phyloP scores from a whole-genome alignment of 192 early-diverging fungal genomes.

The Linnemannia schmuckeri region DNA sequence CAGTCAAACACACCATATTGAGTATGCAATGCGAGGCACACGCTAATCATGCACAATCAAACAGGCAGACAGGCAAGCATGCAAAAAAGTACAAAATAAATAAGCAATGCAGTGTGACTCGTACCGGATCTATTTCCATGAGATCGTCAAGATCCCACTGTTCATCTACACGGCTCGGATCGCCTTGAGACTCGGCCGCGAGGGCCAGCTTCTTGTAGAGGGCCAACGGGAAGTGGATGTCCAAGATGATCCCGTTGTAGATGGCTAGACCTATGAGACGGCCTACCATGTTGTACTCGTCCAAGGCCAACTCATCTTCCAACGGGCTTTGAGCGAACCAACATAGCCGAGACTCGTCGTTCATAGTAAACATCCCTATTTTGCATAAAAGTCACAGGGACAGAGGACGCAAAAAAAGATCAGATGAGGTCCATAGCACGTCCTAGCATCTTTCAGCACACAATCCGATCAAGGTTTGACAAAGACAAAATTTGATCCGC shows the following conservation, averaged over 20 bases:
- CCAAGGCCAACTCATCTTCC: conserved; percentile 64
- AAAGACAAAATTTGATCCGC: conserved; percentile 10
- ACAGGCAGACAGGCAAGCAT: neutral
- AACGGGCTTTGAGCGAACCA: conserved; percentile 83
- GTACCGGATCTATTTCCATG: conserved; percentile 78
- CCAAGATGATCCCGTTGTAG: conserved; percentile 92
- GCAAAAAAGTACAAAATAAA: conserved; percentile 1
- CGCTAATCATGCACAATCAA: neutral
- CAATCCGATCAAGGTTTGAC: neutral
- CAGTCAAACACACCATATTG: neutral
- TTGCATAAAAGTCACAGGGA: neutral
- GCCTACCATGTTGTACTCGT: conserved; percentile 91
- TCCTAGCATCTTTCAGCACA: neutral
- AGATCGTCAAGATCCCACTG: conserved; percentile 80
- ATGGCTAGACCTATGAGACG: conserved; percentile 92
- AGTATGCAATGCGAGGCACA: neutral
- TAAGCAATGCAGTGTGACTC: conserved; percentile 8
- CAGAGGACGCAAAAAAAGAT: neutral
- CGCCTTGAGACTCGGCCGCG: conserved; percentile 23
- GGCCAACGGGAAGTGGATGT: conserved; percentile 89
- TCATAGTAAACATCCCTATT: conserved; percentile 77
- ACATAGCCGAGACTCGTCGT: conserved; percentile 85
- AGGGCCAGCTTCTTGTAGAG: conserved; percentile 88
- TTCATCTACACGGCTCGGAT: conserved; percentile 59
- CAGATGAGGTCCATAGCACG: neutral